Base-by-base conservation (phyloP, 176 grass and related monocot species). In the Bonia amplexicaulis region DNA sequence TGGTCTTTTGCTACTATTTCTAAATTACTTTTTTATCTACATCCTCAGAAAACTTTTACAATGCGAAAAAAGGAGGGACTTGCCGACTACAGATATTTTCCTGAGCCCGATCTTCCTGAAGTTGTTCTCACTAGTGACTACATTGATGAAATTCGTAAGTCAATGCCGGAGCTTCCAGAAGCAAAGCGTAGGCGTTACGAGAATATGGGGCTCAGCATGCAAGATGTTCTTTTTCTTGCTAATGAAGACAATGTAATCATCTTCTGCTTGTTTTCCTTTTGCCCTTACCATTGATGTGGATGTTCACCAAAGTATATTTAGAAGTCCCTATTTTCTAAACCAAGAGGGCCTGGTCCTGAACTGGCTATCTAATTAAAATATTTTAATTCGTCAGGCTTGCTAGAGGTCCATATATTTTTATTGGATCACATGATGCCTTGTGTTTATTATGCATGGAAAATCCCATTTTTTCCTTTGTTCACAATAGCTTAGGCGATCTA, bases 41-140 rank as follows among this genome's bases (percentile, higher is more conserved):
- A 54, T 83, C 9, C 27, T 77, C 69, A 98, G 93, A 98, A 93
- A 95, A 98, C 93, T 63, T 88, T 98, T 85, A 98, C 91, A 48
- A 98, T 98, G 96, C 48, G 90, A 66, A 98, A 98, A 85, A 98
- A 94, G 78, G 93, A 98, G 89, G 96, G 96, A 53, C 78, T 98
- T 76, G 96, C 96, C 1, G 96, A 98, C 49, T 98, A 98, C 46
- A 91, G 93, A 92, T 98, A 98, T 87, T 98, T 98, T 78, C 96
- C 96, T 20, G 96, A 98, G 81, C 96, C 96, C 0, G 96, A 98
- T 85, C 89, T 98, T 65, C 91, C 96, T 62, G 93, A 98, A 90
- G 91, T 98, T 87, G 66, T 98, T 85, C 80, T 98, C 42, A 88
- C 80, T 59, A 42, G 79, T 66, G 93, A 91, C 17, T 95, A 86